These are phyloP conservation scores for Albatrellus ellisii DNA, from an alignment of 768 basidiomycete species.

Conservation along the genomic window DNA sequence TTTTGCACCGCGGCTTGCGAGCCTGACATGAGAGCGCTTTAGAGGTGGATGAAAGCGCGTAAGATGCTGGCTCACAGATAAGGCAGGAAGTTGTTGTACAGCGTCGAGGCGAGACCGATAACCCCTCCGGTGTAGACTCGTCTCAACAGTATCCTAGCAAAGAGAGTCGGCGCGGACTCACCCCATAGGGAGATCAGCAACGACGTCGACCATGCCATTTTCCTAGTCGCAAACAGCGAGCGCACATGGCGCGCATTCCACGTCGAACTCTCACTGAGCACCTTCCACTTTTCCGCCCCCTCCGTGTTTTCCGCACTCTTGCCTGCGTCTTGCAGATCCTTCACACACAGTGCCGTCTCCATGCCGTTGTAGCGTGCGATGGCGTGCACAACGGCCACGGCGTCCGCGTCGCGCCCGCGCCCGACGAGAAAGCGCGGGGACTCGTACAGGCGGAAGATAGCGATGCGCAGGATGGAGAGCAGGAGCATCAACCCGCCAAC, in stretches of 20 bases:
- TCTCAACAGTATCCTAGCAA: background rate
- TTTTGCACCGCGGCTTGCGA: slow-evolving; percentile 22
- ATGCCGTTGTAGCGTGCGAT: slow-evolving; percentile 39
- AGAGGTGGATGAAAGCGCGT: background rate
- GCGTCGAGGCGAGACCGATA: slow-evolving; percentile 23
- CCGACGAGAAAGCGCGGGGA: slow-evolving; percentile 47
- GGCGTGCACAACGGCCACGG: slow-evolving; percentile 32
- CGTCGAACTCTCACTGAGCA: slow-evolving; percentile 28
- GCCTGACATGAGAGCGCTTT: slow-evolving; percentile 9
- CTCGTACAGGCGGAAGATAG: slow-evolving; percentile 39
- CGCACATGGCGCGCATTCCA: slow-evolving; percentile 34
- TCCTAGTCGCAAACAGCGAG: slow-evolving; percentile 47
- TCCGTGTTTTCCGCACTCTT: slow-evolving; percentile 12
- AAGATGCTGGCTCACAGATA: slow-evolving; percentile 17
- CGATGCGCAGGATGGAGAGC: slow-evolving; percentile 39
- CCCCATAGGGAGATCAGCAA: slow-evolving; percentile 36
- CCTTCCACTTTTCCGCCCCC: slow-evolving; percentile 9
- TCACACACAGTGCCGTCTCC: slow-evolving; percentile 27
- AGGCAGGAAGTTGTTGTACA: slow-evolving; percentile 26
- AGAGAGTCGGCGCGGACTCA: slow-evolving; percentile 22
- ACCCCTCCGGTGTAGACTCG: slow-evolving; percentile 1
- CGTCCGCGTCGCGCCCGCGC: slow-evolving; percentile 37
- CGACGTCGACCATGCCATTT: slow-evolving; percentile 53
- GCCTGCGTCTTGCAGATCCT: slow-evolving; percentile 26
- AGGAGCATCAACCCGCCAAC: slow-evolving; percentile 40